Evolutionary conservation across 202 grass and related monocot genomes (phyloP).

Genomic region (Alloteropsis angusta): DNA sequence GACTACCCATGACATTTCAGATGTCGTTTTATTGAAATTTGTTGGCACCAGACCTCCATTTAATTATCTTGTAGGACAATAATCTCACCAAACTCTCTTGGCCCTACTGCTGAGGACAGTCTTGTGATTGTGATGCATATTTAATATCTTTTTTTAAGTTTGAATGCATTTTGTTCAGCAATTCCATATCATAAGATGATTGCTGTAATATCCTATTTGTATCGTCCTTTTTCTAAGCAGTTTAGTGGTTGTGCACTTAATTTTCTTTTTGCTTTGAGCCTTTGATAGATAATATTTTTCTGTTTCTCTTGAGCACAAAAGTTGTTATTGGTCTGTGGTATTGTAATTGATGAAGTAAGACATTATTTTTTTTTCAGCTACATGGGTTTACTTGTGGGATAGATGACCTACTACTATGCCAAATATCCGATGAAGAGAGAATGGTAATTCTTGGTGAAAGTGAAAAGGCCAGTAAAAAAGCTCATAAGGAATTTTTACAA

Average conservation of each 20-base stretch:
- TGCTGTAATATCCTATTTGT: neutral
- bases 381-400: constrained; percentile 97
- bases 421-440: constrained; percentile 31
- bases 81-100: neutral
- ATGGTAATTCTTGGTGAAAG: constrained; percentile 29
- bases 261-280: neutral
- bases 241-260: neutral
- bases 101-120: neutral
- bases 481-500: constrained; percentile 38
- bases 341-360: neutral
- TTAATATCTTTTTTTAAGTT: neutral
- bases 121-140: neutral
- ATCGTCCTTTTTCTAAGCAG: neutral
- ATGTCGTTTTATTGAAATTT: neutral
- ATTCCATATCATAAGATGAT: neutral
- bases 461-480: constrained; percentile 37
- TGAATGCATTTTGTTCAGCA: neutral
- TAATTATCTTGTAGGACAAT: neutral
- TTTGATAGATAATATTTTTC: neutral
- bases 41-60: neutral
- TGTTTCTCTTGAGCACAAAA: neutral
- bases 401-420: constrained; percentile 60
- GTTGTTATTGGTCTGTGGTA: neutral
- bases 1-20: too few relatives aligned
- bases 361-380: constrained; percentile 43